Evolutionary conservation across 148 eudicot genomes (phyloP), one percentile per base, ranked within the genome.

Genomic region (Vaccinium corymbosum): DNA sequence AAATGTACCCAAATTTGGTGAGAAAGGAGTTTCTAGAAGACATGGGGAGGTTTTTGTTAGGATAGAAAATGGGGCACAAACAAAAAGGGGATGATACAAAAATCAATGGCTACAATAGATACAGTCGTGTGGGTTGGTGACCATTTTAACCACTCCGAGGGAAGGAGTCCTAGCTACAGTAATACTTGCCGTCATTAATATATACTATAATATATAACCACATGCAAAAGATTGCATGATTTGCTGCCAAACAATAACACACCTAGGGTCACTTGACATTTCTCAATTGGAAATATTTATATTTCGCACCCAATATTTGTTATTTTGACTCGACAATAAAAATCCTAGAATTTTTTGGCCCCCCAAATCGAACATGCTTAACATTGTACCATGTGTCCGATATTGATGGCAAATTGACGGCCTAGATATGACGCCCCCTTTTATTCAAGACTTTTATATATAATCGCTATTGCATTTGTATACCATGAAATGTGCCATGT

Each of bases 111-210:
- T n/a, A 64, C 19, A 68, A 14, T 62, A 83, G 71, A 61, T 22
- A 46, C 49, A 62, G 87, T 84, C 83, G 38, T 84, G 82, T 82
- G 81, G 85, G 87, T 86, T 86, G 88, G 88, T 88, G 83, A 80
- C 57, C 83, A 59, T 84, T 86, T 78, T 86, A 88, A 86, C 88
- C 83, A 86, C 88, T 76, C 78, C 46, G 0, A 5, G 46, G 46
- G 46, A 42, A 42, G 46, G 46, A 42, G 46, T 42, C 46, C 59
- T 55, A 32, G 2, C 49, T 11, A 22, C 11, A 22, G 19, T 48
- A 2, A 38, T n/a, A 17, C 11, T 12, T 22, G 15, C 48, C 49
- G 15, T 15, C 10, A 35, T 19, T 42, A 64, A 4, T 35, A 4
- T 9, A 53, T 27, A n/a, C n/a, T n/a, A n/a, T n/a, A n/a, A n/a